phyloP scores from a whole-genome alignment of 2,329 filamentous ascomycete genomes.

The Cladorrhinum sp. region DNA sequence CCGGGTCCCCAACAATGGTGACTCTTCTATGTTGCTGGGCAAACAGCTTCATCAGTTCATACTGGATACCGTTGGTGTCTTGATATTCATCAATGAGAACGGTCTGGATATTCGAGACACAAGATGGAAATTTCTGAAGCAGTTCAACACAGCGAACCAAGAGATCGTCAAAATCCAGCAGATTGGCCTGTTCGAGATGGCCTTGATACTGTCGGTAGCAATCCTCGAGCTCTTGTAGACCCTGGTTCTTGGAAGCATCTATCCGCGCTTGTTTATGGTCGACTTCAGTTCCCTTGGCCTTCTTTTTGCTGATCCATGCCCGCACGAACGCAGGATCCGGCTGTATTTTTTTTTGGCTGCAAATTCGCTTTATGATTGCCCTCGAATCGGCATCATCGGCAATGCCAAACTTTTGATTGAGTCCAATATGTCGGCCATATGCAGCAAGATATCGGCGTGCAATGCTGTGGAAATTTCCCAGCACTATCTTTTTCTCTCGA shows the following conservation, averaged over 20 bases:
- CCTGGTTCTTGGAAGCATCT: conserved; percentile 26
- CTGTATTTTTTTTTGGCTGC: conserved; percentile 66
- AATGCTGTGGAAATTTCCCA: conserved; percentile 95
- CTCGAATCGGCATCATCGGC: conserved; percentile 79
- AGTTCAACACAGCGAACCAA: conserved; percentile 80
- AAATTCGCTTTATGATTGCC: conserved; percentile 76
- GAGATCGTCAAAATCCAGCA: conserved; percentile 93
- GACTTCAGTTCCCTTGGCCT: conserved; percentile 51
- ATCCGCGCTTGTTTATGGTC: conserved; percentile 41
- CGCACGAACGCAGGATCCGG: conserved; percentile 71
- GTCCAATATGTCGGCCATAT: conserved; percentile 81
- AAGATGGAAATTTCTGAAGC: conserved; percentile 68
- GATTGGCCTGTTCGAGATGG: conserved; percentile 69
- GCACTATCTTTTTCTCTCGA: conserved; percentile 70
- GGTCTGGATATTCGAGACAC: conserved; percentile 84
- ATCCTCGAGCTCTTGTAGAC: conserved; percentile 59
- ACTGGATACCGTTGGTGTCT: conserved; percentile 93
- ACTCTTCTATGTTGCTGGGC: conserved; percentile 71
- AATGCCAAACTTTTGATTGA: conserved; percentile 83
- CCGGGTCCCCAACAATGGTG: conserved; percentile 92
- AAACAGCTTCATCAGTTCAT: conserved; percentile 87
- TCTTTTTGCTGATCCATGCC: conserved; percentile 70
- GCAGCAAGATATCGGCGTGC: conserved; percentile 76
- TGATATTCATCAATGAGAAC: conserved; percentile 97
- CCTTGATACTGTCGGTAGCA: conserved; percentile 75